Evolutionary conservation across 2,329 filamentous ascomycete genomes (phyloP).

Genomic region (Cytospora leucostoma): DNA sequence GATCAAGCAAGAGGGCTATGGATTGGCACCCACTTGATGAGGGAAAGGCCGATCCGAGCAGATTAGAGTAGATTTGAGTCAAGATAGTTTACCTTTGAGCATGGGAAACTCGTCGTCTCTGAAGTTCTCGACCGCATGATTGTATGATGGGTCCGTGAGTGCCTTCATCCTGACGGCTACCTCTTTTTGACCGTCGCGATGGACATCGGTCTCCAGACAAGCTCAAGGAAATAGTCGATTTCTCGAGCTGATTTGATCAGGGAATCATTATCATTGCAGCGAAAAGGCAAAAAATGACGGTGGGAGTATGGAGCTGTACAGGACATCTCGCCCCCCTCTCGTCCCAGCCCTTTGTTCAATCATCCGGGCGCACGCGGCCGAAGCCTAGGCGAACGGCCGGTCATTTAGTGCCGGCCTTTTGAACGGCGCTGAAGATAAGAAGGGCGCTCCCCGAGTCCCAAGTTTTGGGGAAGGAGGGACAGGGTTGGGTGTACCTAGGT

Average conservation of each 20-base stretch:
- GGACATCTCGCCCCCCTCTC: background rate
- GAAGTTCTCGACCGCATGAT: conserved; percentile 59
- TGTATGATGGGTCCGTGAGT: conserved; percentile 47
- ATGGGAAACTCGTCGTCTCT: conserved; percentile 67
- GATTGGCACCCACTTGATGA: conserved; percentile 5
- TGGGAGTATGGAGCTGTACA: background rate
- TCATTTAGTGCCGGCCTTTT: conserved; percentile 11
- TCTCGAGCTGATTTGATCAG: background rate
- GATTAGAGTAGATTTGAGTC: background rate
- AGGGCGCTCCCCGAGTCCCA: too few relatives aligned
- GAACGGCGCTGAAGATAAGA: background rate
- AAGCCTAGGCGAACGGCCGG: conserved; percentile 9
- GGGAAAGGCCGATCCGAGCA: conserved; percentile 9
- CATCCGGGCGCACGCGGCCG: conserved; percentile 22
- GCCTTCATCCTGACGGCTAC: conserved; percentile 22
- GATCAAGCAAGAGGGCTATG: background rate
- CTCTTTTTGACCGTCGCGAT: background rate
- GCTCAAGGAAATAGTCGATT: background rate
- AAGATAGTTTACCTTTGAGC: conserved; percentile 58
- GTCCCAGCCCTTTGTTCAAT: conserved; percentile 3
- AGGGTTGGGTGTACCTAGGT: background rate
- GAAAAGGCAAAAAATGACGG: background rate
- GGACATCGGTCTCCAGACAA: conserved; percentile 13
- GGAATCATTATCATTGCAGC: background rate
- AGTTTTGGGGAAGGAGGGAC: background rate